Base-by-base conservation (phyloP, 331 rosid species). In the Quercus lobata region DNA sequence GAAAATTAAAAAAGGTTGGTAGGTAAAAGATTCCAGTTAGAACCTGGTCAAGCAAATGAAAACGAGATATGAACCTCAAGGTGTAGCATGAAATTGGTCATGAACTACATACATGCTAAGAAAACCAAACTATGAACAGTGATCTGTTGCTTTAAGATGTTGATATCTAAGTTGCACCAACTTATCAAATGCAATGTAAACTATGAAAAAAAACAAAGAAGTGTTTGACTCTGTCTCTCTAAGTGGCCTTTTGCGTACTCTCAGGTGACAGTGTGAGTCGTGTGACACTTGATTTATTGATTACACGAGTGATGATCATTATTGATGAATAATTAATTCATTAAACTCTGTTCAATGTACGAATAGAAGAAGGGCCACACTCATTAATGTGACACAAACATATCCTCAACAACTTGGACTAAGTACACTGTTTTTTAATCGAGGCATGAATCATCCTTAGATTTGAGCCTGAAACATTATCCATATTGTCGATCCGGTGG, bases 351-450 rank as follows among this genome's bases (percentile, higher is more conserved):
- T 18, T 66, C 22, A 66, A 34, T 34, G 72, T 66, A 34, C 72
- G 72, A 34, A 66, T 21, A 19, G 35, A 68, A 35, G 73, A 84
- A 72, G 89, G 92, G 76, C 89, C 90, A 77, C 73, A 71, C 79
- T 79, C 63, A 79, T 88, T 80, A 62, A 71, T 84, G 82, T 72
- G 71, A 44, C 21, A 71, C 17, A 79, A 79, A 60, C 78, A 74
- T 1, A 12, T 3, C 16, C 54, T 49, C 54, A 49, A 12, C 46
- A 83, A 75, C 85, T 58, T 72, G 74, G 86, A 72, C 88, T 44
- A 84, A 77, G 80, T 84, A 62, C 92, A 69, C 41, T 86, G 92
- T 72, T 86, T 83, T 74, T 61, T 9, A 52, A 21, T 70, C 32
- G 17, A 82, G 84, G 73, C 74, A 87, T 72, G 86, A 78, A 78